Conservation (phyloP, 2,329 filamentous ascomycete species). For the Sclerotinia trifoliorum region DNA sequence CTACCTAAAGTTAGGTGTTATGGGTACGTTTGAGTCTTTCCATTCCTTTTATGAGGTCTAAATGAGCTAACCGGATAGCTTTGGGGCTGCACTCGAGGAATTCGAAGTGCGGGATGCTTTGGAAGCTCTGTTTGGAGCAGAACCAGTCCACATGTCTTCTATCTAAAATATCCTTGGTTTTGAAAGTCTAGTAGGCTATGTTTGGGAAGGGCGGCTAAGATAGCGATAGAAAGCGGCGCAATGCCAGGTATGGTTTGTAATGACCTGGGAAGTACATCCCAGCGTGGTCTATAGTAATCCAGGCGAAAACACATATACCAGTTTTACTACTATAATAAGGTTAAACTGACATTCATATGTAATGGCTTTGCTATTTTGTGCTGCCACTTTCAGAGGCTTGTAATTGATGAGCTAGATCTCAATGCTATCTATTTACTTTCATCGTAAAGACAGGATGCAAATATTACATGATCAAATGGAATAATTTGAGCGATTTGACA, state of each 20-base stretch:
- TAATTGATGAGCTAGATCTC: background rate
- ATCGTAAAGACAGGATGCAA: background rate
- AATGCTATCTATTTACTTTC: background rate
- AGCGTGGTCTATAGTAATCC: background rate
- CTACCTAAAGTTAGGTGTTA: conserved; percentile 85
- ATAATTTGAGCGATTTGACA: background rate
- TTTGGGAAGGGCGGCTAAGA: too few relatives aligned
- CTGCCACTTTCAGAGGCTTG: too few relatives aligned
- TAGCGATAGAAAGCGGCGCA: background rate
- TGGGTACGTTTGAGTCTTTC: conserved; percentile 62
- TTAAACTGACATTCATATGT: background rate
- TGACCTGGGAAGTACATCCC: background rate
- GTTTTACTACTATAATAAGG: background rate
- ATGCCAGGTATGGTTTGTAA: background rate
- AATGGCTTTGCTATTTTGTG: background rate
- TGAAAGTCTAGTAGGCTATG: background rate
- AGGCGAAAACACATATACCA: background rate
- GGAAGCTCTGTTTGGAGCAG: conserved; percentile 27
- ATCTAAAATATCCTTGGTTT: background rate
- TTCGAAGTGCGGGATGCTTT: conserved; percentile 52
- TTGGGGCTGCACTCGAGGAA: conserved; percentile 68
- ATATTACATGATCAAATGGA: background rate
- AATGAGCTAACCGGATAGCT: conserved; percentile 45
- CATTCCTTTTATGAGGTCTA: background rate
- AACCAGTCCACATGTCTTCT: background rate